Evolutionary conservation across 177 flowering plant species (phyloP).

Genomic region (Vitis hybrid): DNA sequence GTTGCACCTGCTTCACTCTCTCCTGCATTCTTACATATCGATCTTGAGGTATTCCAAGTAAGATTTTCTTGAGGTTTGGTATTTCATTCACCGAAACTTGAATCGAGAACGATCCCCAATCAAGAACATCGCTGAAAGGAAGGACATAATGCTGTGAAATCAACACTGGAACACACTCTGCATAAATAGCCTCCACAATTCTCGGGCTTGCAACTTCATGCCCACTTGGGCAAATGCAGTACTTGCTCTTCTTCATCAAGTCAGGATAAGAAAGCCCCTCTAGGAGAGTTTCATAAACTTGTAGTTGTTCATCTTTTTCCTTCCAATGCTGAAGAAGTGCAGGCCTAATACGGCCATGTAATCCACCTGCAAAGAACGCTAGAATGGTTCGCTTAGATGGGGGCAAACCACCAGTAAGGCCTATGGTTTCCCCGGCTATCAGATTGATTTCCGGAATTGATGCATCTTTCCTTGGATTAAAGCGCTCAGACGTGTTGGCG

Average conservation of each 20-base stretch:
- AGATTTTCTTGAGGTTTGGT: constrained; percentile 35
- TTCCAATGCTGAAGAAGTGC: constrained; percentile 27
- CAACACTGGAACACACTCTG: constrained; percentile 52
- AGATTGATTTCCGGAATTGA: constrained; percentile 38
- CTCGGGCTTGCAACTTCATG: constrained; percentile 61
- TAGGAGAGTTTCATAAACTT: constrained; percentile 23
- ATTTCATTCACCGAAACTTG: constrained; percentile 34
- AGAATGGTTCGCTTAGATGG: constrained; percentile 19
- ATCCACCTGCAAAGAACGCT: constrained; percentile 35
- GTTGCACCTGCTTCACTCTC: constrained; percentile 46
- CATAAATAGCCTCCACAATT: constrained; percentile 49
- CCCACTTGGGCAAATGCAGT: constrained; percentile 51
- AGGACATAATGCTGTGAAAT: constrained; percentile 41
- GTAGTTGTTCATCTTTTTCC: constrained; percentile 26
- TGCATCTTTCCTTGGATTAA: constrained; percentile 37
- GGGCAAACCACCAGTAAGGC: constrained; percentile 10
- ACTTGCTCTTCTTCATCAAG: constrained; percentile 34
- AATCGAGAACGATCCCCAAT: constrained; percentile 49
- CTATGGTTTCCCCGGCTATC: constrained; percentile 9
- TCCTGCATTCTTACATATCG: constrained; percentile 40
- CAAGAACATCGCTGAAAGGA: constrained; percentile 53
- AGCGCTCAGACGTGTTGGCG: constrained; percentile 36
- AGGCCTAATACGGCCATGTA: constrained; percentile 28
- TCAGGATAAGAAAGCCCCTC: constrained; percentile 20
- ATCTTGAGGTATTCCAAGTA: constrained; percentile 28